phyloP scores from a whole-genome alignment of 306 rosid species.

The Castanea crenata region DNA sequence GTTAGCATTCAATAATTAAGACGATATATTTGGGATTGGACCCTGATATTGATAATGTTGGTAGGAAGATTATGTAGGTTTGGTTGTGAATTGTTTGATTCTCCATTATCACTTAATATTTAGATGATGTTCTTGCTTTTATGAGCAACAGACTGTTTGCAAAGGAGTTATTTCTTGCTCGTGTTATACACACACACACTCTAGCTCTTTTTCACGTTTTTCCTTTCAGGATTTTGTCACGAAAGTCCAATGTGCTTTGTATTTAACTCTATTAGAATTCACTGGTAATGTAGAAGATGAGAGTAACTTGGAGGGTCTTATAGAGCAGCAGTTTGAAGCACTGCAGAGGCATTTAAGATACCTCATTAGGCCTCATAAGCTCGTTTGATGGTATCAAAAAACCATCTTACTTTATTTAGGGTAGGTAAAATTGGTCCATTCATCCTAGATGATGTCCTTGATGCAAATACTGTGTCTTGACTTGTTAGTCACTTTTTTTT shows the following conservation, averaged over 20 bases:
- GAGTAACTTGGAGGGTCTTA: constrained; percentile 50
- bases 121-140: neutral
- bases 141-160: too few species aligned
- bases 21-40: neutral
- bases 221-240: constrained; percentile 38
- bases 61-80: neutral
- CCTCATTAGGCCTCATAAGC: neutral
- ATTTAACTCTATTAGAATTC: constrained; percentile 32
- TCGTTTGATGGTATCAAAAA: too few species aligned
- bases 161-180: too few species aligned
- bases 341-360: constrained; percentile 79
- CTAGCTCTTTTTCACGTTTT: neutral
- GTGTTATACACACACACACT: too few species aligned
- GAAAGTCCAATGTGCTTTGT: constrained; percentile 63
- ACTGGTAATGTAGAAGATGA: constrained; percentile 37
- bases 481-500: too few species aligned
- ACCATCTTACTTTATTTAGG: too few species aligned
- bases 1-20: neutral
- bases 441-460: too few species aligned
- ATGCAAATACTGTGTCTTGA: too few species aligned
- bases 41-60: neutral
- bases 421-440: too few species aligned
- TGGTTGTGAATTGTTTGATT: neutral
- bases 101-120: neutral
- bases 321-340: constrained; percentile 67